A percentile compares a stretch with the other conserved stretches of the same genome.
Evolutionary conservation across 441 rosid genomes (phyloP).

Genomic region (Pelargonium citronellum): DNA sequence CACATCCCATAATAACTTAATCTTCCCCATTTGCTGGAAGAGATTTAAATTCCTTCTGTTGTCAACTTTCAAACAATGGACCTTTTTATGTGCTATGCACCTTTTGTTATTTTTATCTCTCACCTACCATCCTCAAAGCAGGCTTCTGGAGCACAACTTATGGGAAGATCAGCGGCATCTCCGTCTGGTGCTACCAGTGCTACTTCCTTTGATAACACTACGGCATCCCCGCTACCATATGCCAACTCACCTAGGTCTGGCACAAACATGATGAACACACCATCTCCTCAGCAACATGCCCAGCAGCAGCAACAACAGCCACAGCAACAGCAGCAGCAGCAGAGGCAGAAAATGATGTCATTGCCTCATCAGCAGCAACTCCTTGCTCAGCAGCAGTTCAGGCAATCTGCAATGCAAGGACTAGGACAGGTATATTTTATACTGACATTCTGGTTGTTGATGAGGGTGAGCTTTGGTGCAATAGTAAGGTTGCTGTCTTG

Average conservation of each 20-base stretch:
- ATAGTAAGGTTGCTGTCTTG: not conserved
- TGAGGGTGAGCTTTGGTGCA: not conserved
- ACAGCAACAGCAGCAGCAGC: constrained; percentile 49
- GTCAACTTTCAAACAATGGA: not conserved
- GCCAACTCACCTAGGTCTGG: constrained; percentile 90
- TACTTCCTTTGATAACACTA: constrained; percentile 63
- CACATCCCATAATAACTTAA: not conserved
- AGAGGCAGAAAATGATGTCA: constrained; percentile 72
- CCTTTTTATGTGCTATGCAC: not conserved
- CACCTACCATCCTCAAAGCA: constrained; percentile 26
- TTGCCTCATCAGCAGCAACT: constrained; percentile 76
- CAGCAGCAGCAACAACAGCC: constrained; percentile 54
- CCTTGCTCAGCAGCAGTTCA: constrained; percentile 73
- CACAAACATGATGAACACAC: constrained; percentile 64
- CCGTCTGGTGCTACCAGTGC: constrained; percentile 56
- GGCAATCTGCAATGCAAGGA: constrained; percentile 76
- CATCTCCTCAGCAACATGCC: constrained; percentile 82
- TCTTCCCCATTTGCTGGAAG: not conserved
- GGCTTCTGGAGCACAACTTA: constrained; percentile 65
- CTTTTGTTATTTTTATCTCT: constrained; percentile 10
- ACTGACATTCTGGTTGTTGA: constrained; percentile 8
- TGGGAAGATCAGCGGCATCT: constrained; percentile 86
- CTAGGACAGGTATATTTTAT: constrained; percentile 59
- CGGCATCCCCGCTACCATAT: constrained; percentile 78
- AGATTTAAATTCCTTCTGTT: constrained; percentile 1